Evolutionary conservation across 441 rosid genomes (phyloP).

Genomic region (Melastoma candidum): DNA sequence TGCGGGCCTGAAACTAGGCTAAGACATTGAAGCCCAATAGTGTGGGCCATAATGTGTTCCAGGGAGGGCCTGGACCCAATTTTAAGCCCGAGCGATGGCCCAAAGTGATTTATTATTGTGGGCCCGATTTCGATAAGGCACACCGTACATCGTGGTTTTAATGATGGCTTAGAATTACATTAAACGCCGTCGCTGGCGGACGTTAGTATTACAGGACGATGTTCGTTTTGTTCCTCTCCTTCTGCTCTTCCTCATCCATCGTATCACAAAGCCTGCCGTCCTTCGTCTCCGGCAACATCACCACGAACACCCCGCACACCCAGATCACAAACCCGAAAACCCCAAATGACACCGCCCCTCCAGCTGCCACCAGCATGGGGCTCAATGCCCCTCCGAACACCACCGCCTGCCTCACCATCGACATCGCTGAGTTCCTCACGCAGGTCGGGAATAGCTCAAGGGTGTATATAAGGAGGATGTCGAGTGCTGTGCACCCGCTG

Average conservation of each 20-base stretch:
- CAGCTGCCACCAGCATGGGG: constrained; percentile 52
- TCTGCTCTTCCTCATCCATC: constrained; percentile 56
- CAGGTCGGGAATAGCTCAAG: constrained; percentile 70
- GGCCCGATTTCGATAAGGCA: no score
- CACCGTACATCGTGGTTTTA: no score
- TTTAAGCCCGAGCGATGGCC: no score
- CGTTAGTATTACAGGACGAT: no score
- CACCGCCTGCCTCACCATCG: constrained; percentile 58
- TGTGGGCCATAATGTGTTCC: no score
- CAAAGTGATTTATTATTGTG: no score
- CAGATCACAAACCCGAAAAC: constrained; percentile 48
- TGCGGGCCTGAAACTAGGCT: no score
- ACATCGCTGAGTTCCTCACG: constrained; percentile 58
- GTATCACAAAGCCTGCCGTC: constrained; percentile 45
- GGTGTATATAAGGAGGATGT: constrained; percentile 37
- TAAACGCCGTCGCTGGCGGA: no score
- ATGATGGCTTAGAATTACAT: no score
- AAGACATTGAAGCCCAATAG: no score
- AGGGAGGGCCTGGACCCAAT: no score
- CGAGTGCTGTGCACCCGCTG: constrained; percentile 38
- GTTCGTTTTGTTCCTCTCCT: constrained; percentile 8
- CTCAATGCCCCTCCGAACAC: constrained; percentile 53
- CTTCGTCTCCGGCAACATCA: constrained; percentile 52
- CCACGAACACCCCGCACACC: constrained; percentile 36
- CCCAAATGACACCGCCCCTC: constrained; percentile 35